A percentile compares a stretch with the other conserved stretches of the same genome.
phyloP scores from a whole-genome alignment of 139 green algal species.

The Axilococcus clingmanii region DNA sequence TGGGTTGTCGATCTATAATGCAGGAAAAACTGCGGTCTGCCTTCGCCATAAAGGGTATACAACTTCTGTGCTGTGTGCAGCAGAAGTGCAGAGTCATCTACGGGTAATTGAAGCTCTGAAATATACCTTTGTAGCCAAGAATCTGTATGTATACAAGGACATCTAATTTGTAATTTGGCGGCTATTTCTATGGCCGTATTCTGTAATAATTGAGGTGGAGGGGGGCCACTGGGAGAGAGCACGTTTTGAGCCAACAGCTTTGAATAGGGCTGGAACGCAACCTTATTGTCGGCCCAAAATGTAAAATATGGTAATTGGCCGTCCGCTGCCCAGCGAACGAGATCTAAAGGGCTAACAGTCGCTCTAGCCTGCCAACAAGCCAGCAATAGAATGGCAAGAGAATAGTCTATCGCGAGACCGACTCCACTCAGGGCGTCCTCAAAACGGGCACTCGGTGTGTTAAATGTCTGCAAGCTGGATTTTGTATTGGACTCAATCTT shows the following conservation, averaged over 20 bases:
- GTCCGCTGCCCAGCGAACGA: slow-evolving; percentile 8
- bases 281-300: slow-evolving; percentile 1
- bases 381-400: slow-evolving; percentile 21
- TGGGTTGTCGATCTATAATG: too few relatives aligned
- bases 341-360: slow-evolving; percentile 13
- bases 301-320: slow-evolving; percentile 21
- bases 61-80: too few relatives aligned
- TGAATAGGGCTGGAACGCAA: neutral
- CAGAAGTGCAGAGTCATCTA: too few relatives aligned
- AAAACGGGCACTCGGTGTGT: neutral
- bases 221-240: slow-evolving; percentile 1
- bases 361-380: slow-evolving; percentile 16
- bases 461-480: neutral
- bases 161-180: too few relatives aligned
- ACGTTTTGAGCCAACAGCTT: neutral
- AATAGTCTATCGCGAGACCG: slow-evolving; percentile 8
- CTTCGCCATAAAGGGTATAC: too few relatives aligned
- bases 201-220: too few relatives aligned
- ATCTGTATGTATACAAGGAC: too few relatives aligned
- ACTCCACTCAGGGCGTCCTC: neutral
- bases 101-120: too few relatives aligned
- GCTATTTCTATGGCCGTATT: too few relatives aligned
- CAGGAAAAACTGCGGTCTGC: too few relatives aligned
- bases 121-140: too few relatives aligned
- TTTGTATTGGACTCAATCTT: neutral